These are phyloP conservation scores for Dictyophora rubrovolvata DNA, from an alignment of 768 basidiomycete species.

Conservation along the genomic window DNA sequence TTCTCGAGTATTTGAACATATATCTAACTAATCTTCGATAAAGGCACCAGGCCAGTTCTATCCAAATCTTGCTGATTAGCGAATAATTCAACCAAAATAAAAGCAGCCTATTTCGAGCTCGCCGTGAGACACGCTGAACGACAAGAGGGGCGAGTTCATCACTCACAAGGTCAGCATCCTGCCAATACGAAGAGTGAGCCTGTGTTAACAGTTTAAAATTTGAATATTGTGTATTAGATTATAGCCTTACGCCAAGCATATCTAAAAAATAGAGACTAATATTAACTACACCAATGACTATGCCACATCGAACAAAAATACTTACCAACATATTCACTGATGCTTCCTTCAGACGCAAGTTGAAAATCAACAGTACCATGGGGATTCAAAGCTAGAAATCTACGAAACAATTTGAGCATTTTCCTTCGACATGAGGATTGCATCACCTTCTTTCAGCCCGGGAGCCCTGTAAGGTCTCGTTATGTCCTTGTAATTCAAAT, in stretches of 20 bases:
- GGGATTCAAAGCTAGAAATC: conserved; percentile 34
- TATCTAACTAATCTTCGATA: background rate
- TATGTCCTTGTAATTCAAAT: conserved; percentile 11
- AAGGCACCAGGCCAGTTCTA: conserved; percentile 24
- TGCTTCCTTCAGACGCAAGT: conserved; percentile 26
- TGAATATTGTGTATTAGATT: background rate
- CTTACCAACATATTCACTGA: conserved; percentile 29
- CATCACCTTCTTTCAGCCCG: conserved; percentile 17
- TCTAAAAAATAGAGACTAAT: background rate
- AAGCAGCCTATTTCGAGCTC: conserved; percentile 19
- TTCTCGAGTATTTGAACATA: too few relatives aligned
- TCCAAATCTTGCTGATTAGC: conserved; percentile 24
- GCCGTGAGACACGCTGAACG: too few relatives aligned
- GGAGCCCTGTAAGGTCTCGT: conserved; percentile 13
- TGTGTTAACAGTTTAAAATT: conserved; percentile 16
- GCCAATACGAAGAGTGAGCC: conserved; percentile 30
- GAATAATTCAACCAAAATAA: conserved; percentile 30
- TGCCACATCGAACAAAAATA: background rate
- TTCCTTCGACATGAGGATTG: background rate
- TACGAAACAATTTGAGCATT: background rate
- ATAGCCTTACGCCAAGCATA: conserved; percentile 16
- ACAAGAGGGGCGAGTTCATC: too few relatives aligned
- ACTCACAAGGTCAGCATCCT: conserved; percentile 22
- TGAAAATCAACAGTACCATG: conserved; percentile 34
- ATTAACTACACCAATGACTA: conserved; percentile 10